Percentiles rank a stretch among this genome's conserved stretches.
These are phyloP conservation scores for Alloteropsis angusta DNA, from an alignment of 202 grass and related monocot genomes.

Conservation along the genomic window DNA sequence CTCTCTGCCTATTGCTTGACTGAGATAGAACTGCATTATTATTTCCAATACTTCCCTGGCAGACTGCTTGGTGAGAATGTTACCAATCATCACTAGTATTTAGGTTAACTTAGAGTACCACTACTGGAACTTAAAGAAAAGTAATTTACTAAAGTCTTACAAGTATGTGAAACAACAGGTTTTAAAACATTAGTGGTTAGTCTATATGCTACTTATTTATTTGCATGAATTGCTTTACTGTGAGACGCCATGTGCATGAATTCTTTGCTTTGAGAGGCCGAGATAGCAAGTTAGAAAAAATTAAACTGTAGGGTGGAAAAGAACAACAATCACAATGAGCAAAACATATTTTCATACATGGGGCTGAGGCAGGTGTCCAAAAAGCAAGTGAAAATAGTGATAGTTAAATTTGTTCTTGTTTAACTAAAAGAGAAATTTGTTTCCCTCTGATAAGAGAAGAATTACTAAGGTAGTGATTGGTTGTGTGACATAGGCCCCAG, in stretches of 20 bases:
- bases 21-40: background rate
- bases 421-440: background rate
- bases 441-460: too few species aligned
- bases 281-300: background rate
- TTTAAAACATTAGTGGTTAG: background rate
- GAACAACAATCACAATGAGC: background rate
- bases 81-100: background rate
- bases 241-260: background rate
- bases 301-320: background rate
- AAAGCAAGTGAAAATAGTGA: background rate
- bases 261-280: background rate
- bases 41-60: background rate
- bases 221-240: background rate
- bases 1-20: background rate
- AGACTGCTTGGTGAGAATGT: background rate
- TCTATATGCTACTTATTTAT: background rate
- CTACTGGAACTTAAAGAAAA: background rate
- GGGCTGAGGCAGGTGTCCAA: background rate
- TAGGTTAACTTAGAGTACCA: background rate
- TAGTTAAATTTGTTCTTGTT: background rate
- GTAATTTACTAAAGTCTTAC: background rate
- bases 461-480: too few species aligned
- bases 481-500: too few species aligned
- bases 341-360: background rate
- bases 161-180: background rate